Percentiles rank a stretch among this genome's conserved stretches.
These are phyloP conservation scores for Epicoccum nigrum DNA, from an alignment of 2,329 filamentous ascomycete genomes.

Conservation along the genomic window DNA sequence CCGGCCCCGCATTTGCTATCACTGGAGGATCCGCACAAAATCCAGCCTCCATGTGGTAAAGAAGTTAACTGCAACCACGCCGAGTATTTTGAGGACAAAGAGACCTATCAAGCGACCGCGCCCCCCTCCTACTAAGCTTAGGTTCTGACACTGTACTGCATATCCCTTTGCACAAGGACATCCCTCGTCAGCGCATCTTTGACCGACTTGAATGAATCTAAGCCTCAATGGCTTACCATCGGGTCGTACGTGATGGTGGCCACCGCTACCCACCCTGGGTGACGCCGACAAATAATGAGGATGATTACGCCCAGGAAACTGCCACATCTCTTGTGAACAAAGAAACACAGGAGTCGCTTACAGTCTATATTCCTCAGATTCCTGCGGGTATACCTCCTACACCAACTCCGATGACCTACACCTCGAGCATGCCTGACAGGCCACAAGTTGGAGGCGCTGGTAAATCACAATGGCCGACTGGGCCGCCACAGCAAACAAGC, in stretches of 20 bases:
- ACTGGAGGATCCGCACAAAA: conserved; percentile 29
- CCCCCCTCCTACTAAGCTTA: conserved; percentile 14
- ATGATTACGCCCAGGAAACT: conserved; percentile 5
- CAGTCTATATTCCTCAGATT: neutral
- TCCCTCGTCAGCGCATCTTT: conserved; percentile 28
- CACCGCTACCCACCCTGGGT: conserved; percentile 1
- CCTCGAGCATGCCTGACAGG: neutral
- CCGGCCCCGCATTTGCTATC: conserved; percentile 40
- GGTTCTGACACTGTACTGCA: conserved; percentile 23
- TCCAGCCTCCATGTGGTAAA: conserved; percentile 17
- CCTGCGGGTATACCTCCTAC: neutral
- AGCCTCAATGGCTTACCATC: conserved; percentile 25
- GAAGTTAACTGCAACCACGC: conserved; percentile 5
- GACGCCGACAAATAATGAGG: conserved; percentile 10
- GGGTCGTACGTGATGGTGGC: conserved; percentile 7
- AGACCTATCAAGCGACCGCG: conserved; percentile 18
- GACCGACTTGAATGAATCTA: conserved; percentile 14
- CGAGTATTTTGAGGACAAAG: conserved; percentile 9
- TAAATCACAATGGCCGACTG: neutral
- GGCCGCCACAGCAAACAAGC: neutral
- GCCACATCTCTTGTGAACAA: conserved; percentile 1
- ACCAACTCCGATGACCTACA: neutral
- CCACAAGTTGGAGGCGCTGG: neutral
- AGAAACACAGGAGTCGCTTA: neutral
- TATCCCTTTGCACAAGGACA: conserved; percentile 12